Base-by-base conservation (phyloP, 1,139 yeast genomes). In the Yamadazyma sp. region DNA sequence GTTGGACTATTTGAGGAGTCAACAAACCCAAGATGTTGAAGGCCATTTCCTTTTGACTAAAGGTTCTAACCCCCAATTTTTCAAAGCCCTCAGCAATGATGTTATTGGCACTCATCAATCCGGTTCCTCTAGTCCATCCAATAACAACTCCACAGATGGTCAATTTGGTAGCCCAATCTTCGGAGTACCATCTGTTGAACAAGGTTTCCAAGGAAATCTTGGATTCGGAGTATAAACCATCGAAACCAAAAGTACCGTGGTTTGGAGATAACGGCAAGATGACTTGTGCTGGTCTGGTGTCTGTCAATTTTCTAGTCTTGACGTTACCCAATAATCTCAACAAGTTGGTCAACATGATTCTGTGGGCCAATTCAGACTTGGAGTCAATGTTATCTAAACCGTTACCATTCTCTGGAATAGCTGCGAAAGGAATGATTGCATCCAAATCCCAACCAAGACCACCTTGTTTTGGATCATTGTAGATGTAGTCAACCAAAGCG, bases 71-170 rank as follows among this genome's bases (percentile, higher is more conserved):
- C 57, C 98, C 97, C 50, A 86, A 73, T 62, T 82, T 82, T 71
- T 92, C 98, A 61, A 92, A 87, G 53, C 97, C 97, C 70, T 90
- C 97, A 44, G 98, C 97, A 64, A 92, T 88, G 61, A 89, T 85
- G 73, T 92, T 92, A 77, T 92, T 92, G 54, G 85, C 97, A 58
- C 90, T 78, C 98, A 92, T 92, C 61, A 92, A 82, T 61, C 98
- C 98, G 47, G 98, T 92, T 68, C 98, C 98, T 79, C 98, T 88
- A 48, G 98, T 92, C 98, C 98, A 92, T 62, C 98, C 98, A 66
- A 92, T 92, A 51, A 92, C 80, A 38, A 97, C 97, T 76, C 98
- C 98, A 68, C 97, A 90, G 47, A 92, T 76, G 46, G 97, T 92
- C 69, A 92, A 82, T 73, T 87, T 94, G 51, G 86, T 74, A 39